Evolutionary conservation across 768 basidiomycete genomes (phyloP).

Genomic region (Pleurotus cornucopiae): DNA sequence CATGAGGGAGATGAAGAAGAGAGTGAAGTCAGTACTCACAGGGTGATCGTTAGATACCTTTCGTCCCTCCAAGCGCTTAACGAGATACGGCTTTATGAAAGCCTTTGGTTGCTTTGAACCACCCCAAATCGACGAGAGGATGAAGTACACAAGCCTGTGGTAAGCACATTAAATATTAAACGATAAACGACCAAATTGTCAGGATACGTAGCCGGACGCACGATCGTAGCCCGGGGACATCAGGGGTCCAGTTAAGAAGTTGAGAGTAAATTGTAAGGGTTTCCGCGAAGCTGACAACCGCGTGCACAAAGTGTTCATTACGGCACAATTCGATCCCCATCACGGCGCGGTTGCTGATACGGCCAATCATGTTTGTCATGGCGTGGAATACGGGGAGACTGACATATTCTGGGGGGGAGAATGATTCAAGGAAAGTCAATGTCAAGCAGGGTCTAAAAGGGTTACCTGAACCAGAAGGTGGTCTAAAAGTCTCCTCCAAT

Average conservation of each 20-base stretch:
- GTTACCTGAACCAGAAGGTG: conserved; percentile 12
- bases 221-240: conserved; percentile 21
- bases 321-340: conserved; percentile 31
- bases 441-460: not conserved
- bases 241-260: conserved; percentile 28
- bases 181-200: not conserved
- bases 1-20: not conserved
- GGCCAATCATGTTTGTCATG: conserved; percentile 32
- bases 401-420: conserved; percentile 14
- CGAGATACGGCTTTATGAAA: conserved; percentile 25
- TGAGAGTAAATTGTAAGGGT: conserved; percentile 28
- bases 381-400: conserved; percentile 27
- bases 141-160: conserved; percentile 25
- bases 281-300: conserved; percentile 30
- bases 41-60: conserved; percentile 19
- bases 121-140: conserved; percentile 27
- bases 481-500: conserved; percentile 22
- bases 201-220: conserved; percentile 12
- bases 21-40: conserved; percentile 16
- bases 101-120: conserved; percentile 26
- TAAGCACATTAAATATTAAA: not conserved
- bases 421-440: not conserved
- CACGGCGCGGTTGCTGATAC: conserved; percentile 34
- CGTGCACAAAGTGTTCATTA: conserved; percentile 28
- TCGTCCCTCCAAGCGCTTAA: conserved; percentile 21